phyloP scores from a whole-genome alignment of 225 moss, liverwort and hornwort genomes.

The Physcomitrellopsis africana region DNA sequence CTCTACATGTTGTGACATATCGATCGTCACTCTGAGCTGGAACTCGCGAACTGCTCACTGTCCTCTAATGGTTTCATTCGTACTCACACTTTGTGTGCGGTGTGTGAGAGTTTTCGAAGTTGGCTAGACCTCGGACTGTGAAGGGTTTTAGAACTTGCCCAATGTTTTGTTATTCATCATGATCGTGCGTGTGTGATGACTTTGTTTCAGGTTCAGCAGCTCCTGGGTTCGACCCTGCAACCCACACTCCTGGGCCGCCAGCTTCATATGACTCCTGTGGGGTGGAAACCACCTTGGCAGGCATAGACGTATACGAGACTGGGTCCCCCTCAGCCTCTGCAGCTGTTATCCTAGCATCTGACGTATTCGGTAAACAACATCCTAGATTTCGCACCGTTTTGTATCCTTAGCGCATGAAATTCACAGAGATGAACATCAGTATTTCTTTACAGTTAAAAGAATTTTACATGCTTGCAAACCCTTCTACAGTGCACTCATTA shows the following conservation, averaged over 20 bases:
- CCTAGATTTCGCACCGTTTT: neutral
- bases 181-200: too few species aligned
- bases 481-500: neutral
- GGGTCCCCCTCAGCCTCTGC: slow-evolving; percentile 39
- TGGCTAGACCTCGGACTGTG: too few species aligned
- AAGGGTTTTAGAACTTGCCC: too few species aligned
- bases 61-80: too few species aligned
- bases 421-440: neutral
- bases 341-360: slow-evolving; percentile 50
- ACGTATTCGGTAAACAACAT: slow-evolving; percentile 40
- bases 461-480: neutral
- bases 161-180: too few species aligned
- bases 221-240: slow-evolving; percentile 1
- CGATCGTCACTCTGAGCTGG: too few species aligned
- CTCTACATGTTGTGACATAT: too few species aligned
- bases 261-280: slow-evolving; percentile 33
- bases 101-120: too few species aligned
- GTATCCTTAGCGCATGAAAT: too few species aligned
- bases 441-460: neutral
- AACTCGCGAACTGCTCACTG: too few species aligned
- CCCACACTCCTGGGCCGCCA: slow-evolving; percentile 39
- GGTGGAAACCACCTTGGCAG: slow-evolving; percentile 36
- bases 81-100: too few species aligned
- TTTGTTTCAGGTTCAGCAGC: neutral
- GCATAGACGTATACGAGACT: slow-evolving; percentile 47